These are phyloP conservation scores for Metarhizium humberi DNA, from an alignment of 2,329 filamentous ascomycete species.

Conservation along the genomic window DNA sequence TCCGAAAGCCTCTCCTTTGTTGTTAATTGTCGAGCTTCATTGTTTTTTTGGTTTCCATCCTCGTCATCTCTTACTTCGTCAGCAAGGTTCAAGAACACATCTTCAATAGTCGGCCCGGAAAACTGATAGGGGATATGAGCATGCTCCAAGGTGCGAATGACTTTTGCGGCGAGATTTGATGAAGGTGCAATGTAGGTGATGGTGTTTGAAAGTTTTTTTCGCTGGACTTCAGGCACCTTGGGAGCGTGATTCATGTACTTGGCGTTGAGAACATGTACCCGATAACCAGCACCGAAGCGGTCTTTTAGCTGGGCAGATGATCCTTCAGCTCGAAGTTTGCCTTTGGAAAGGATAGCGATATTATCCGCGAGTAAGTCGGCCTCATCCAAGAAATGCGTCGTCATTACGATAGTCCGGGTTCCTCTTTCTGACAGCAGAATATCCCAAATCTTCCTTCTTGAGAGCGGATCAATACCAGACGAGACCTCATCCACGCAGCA, in stretches of 20 bases:
- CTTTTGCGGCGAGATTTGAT: constrained; percentile 59
- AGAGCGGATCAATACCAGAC: constrained; percentile 78
- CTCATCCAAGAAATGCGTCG: constrained; percentile 90
- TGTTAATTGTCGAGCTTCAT: constrained; percentile 11
- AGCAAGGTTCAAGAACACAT: constrained; percentile 80
- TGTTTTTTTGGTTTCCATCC: constrained; percentile 11
- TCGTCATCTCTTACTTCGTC: constrained; percentile 61
- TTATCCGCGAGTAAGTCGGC: constrained; percentile 83
- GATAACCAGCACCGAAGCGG: constrained; percentile 72
- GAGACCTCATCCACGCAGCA: constrained; percentile 91
- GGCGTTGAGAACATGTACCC: constrained; percentile 57
- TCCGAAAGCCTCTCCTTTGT: constrained; percentile 9
- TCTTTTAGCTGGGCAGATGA: constrained; percentile 83
- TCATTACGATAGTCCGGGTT: constrained; percentile 72
- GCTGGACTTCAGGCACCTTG: constrained; percentile 46
- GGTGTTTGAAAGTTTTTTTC: constrained; percentile 57
- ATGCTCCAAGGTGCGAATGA: constrained; percentile 55
- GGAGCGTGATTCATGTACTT: constrained; percentile 28
- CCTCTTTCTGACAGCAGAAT: constrained; percentile 81
- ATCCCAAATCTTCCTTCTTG: constrained; percentile 85
- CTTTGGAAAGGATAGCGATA: constrained; percentile 80
- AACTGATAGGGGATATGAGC: constrained; percentile 73
- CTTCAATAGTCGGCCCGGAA: constrained; percentile 82
- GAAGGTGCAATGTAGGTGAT: constrained; percentile 63
- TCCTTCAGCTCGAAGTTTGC: constrained; percentile 70